Base-by-base conservation (phyloP, 192 early-diverging fungal species). In the Rhizoclosmatium globosum region DNA sequence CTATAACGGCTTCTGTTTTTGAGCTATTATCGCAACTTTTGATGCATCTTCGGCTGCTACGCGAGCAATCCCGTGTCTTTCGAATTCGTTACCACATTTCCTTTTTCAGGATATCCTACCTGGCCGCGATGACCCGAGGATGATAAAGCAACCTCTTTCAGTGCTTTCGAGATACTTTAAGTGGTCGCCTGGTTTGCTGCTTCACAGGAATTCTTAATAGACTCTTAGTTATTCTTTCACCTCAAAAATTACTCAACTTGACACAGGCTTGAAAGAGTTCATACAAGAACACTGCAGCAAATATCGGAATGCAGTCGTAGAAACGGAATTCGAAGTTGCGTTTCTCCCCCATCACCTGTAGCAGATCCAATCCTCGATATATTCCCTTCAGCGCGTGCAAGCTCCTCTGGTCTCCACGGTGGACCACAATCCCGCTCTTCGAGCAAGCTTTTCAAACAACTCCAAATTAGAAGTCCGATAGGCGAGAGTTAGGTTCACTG, bases 401-500 rank as follows among this genome's bases (percentile, higher is more conserved):
- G 50, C 23, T 66, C 74, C 38, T 76, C 74, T 39, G 74, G 62
- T 53, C 41, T 64, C 74, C 74, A 76, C 15, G 74, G 74, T 19
- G 64, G 62, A 41, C 11, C 38, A 23, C 6, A 9, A 76, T 31
- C 23, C 60, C 74, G 66, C 41, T 48, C 72, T 17, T 6, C 1
- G 9, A 11, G 43, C 59, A 74, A 9, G 72, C 72, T 19, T 47
- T 43, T 70, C 77, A 61, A 78, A 68, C 9, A 60, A 6, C 4
- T 71, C 31, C 68, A 78, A 64, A 70, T 78, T 78, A 17, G 57
- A 47, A 23, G 70, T 46, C 41, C 68, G 45, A 44, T 78, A 48
- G 9, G 77, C 77, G 3, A 78, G 44, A 41, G 67, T 21, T 56
- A 78, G 43, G 23, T 68, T 65, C 42, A 23, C 39, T 13, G 73